Base-by-base conservation (phyloP, 2,329 filamentous ascomycete species). In the Diplodia scrobiculata region DNA sequence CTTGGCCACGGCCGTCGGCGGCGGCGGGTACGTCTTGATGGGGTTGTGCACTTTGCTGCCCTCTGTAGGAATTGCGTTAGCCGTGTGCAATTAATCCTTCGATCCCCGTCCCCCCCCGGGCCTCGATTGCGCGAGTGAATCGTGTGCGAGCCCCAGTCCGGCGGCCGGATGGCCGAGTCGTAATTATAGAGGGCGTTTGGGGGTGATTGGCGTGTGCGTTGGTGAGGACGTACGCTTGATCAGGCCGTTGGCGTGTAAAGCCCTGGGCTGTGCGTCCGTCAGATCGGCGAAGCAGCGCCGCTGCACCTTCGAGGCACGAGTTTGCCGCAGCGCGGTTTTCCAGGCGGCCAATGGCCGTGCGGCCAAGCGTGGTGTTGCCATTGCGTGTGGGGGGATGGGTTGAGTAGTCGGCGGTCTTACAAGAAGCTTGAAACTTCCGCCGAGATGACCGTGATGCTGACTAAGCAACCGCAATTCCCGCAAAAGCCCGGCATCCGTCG, bases 311-410 rank as follows among this genome's bases (percentile, higher is more conserved):
- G 76, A 73, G 41, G 71, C 70, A 59, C 86, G 81, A 54, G 84
- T 79, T 73, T 85, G 83, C 69, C 88, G 83, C 71, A 91, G 74
- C 45, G 86, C 79, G 34, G 85, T 81, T 79, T 90, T 91, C 75
- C 91, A 86, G 79, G 87, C 89, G 82, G 86, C 86, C 74, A 91
- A 78, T 68, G 90, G 89, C 85, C 89, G 87, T 79, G 82, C 75
- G 54, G 82, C 79, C 66, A 85, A 79, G 73, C 84, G 73, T 68
- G 84, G 79, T 70, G 85, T 82, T 70, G 85, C 83, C 83, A 91
- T 92, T 72, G 41, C 47, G 47, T 14, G 32, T 36, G 19, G 36
- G 21, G 41, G 53, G 10, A 10, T 32, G 41, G 52, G 45, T 21
- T 58, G 27, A 13, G 52, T 47, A 10, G 58, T 50, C 10, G 41